Base-by-base conservation (phyloP, 768 basidiomycete genomes). In the Ramaria sp. region DNA sequence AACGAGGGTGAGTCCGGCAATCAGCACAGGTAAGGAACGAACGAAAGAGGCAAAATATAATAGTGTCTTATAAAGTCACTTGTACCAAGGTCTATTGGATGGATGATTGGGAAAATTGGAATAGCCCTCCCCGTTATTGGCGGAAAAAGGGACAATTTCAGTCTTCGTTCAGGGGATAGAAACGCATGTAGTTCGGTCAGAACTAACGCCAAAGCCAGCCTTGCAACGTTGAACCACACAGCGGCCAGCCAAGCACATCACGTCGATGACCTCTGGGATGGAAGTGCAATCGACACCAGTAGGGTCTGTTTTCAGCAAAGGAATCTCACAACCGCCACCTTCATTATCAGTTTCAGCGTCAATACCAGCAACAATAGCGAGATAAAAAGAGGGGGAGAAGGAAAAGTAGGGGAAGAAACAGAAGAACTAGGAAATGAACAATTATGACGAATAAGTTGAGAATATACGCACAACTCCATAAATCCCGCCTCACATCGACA, bases 391-490 rank as follows among this genome's bases (percentile, higher is more conserved):
- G 27, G 52, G 49, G 28, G 3, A 25, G 44, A n/a, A 12, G 25
- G n/a, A n/a, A n/a, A n/a, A n/a, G n/a, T n/a, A n/a, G n/a, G n/a
- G n/a, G n/a, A n/a, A n/a, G n/a, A n/a, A n/a, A n/a, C n/a, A n/a
- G n/a, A n/a, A n/a, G n/a, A n/a, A n/a, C n/a, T n/a, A n/a, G n/a
- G n/a, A n/a, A n/a, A n/a, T n/a, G n/a, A n/a, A n/a, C n/a, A n/a
- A n/a, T n/a, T n/a, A n/a, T n/a, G n/a, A n/a, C n/a, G n/a, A n/a
- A n/a, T n/a, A n/a, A n/a, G n/a, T n/a, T 18, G 16, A 38, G 42
- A 42, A 13, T 18, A 30, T 5, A 72, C 77, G 55, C 52, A 78
- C 78, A 79, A 64, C 76, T 77, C 62, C 77, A 77, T 7, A 79
- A 67, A 38, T 78, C 75, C 38, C 61, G 65, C 56, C 64, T 66